These are phyloP conservation scores for Coffea eugenioides DNA, from an alignment of 257 asterid species.

Conservation along the genomic window DNA sequence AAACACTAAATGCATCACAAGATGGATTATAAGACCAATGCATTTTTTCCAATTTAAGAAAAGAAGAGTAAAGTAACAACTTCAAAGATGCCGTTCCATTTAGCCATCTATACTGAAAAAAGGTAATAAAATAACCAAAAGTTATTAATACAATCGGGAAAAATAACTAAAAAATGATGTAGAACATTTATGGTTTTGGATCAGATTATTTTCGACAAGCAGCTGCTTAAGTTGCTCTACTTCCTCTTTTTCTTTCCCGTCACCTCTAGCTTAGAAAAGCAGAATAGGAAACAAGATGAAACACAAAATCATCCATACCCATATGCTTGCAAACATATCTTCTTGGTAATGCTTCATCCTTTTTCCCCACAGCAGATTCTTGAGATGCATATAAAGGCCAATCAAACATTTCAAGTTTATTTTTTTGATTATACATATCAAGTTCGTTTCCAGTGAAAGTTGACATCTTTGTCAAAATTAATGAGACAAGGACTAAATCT, in stretches of 20 bases:
- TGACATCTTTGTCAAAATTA: not conserved
- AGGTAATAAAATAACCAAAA: too few relatives aligned
- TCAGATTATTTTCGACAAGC: not conserved
- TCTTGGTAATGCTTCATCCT: not conserved
- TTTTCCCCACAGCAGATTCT: too few relatives aligned
- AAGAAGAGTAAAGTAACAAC: not conserved
- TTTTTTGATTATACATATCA: not conserved
- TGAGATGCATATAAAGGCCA: not conserved
- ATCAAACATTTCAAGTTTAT: not conserved
- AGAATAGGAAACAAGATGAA: not conserved
- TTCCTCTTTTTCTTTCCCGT: not conserved
- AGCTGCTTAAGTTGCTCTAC: not conserved
- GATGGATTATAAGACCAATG: not conserved
- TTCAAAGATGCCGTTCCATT: not conserved
- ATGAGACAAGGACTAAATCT: not conserved
- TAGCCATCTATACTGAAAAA: not conserved
- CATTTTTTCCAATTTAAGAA: not conserved
- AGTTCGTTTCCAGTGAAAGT: not conserved
- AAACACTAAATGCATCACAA: not conserved
- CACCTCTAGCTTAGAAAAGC: not conserved
- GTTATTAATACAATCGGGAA: too few relatives aligned
- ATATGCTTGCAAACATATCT: not conserved
- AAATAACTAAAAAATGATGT: too few relatives aligned
- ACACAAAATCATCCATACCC: not conserved
- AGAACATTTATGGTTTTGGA: not conserved